phyloP scores from a whole-genome alignment of 2,329 filamentous ascomycete species.

The Fonsecaea pedrosoi region DNA sequence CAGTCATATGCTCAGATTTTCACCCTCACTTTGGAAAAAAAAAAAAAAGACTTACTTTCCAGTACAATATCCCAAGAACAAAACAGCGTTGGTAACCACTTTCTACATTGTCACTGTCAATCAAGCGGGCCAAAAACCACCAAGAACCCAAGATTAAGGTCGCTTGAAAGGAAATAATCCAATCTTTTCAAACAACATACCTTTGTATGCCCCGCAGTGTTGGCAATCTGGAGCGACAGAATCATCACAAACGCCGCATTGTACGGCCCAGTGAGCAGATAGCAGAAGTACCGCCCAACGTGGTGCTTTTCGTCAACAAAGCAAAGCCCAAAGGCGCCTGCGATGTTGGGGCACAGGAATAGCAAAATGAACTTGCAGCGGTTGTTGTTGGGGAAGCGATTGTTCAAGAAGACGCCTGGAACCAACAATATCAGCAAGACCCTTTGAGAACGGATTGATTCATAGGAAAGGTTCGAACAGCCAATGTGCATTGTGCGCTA shows the following conservation, averaged over 20 bases:
- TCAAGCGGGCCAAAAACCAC: background rate
- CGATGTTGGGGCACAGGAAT: constrained; percentile 66
- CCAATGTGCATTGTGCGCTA: background rate
- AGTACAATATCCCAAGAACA: constrained; percentile 66
- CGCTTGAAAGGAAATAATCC: background rate
- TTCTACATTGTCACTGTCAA: constrained; percentile 41
- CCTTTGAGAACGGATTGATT: background rate
- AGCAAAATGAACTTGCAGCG: constrained; percentile 62
- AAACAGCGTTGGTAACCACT: constrained; percentile 67
- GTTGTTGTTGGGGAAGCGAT: constrained; percentile 54
- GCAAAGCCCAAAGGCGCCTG: constrained; percentile 64
- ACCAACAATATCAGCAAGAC: background rate
- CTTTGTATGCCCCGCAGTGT: constrained; percentile 65
- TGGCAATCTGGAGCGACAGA: constrained; percentile 53
- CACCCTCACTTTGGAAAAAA: background rate
- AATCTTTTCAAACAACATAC: background rate
- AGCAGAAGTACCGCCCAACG: constrained; percentile 64
- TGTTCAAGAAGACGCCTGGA: constrained; percentile 53
- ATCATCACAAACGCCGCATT: constrained; percentile 62
- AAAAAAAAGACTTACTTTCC: constrained; percentile 52
- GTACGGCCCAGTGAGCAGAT: constrained; percentile 62
- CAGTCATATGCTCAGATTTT: background rate
- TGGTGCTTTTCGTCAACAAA: constrained; percentile 60
- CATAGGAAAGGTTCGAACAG: background rate
- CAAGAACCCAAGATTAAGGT: background rate